Conservation (phyloP, 202 grass and related monocot genomes). For the Setaria viridis region DNA sequence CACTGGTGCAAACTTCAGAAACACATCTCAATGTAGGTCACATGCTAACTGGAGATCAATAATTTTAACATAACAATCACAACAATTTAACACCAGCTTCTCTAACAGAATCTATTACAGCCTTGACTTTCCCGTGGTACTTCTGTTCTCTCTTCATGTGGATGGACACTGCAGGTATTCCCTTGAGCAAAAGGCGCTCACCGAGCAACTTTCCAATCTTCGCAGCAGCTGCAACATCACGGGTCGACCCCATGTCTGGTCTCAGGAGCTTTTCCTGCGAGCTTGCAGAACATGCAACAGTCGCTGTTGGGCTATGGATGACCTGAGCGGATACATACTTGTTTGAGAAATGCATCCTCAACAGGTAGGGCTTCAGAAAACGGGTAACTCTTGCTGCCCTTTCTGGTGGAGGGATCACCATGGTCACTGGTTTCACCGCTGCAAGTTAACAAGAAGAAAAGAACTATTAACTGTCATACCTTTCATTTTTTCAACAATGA, state of each 20-base stretch:
- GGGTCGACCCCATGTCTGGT: conserved; percentile 68
- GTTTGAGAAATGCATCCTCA: conserved; percentile 87
- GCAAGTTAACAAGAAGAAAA: background rate
- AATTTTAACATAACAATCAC: conserved; percentile 35
- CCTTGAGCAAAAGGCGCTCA: conserved; percentile 76
- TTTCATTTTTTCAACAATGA: background rate
- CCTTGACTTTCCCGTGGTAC: conserved; percentile 87
- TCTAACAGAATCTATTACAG: conserved; percentile 76
- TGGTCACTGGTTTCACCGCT: conserved; percentile 10
- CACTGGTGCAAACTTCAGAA: conserved; percentile 14
- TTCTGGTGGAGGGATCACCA: conserved; percentile 78
- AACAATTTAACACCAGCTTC: conserved; percentile 73
- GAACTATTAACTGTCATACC: background rate
- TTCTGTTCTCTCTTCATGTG: conserved; percentile 77
- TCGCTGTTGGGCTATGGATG: conserved; percentile 70
- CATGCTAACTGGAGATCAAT: background rate
- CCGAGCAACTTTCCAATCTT: conserved; percentile 84
- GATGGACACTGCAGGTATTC: conserved; percentile 74
- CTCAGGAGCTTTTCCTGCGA: conserved; percentile 78
- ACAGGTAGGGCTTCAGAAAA: conserved; percentile 76
- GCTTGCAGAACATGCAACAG: conserved; percentile 67
- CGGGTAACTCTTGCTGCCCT: conserved; percentile 58
- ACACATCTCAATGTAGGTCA: background rate
- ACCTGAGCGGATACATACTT: conserved; percentile 74
- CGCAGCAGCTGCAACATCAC: conserved; percentile 65